A percentile compares a stretch with the other conserved stretches of the same genome.
These are phyloP conservation scores for Fusarium pseudocircinatum DNA, from an alignment of 2,329 filamentous ascomycete genomes.

Conservation along the genomic window DNA sequence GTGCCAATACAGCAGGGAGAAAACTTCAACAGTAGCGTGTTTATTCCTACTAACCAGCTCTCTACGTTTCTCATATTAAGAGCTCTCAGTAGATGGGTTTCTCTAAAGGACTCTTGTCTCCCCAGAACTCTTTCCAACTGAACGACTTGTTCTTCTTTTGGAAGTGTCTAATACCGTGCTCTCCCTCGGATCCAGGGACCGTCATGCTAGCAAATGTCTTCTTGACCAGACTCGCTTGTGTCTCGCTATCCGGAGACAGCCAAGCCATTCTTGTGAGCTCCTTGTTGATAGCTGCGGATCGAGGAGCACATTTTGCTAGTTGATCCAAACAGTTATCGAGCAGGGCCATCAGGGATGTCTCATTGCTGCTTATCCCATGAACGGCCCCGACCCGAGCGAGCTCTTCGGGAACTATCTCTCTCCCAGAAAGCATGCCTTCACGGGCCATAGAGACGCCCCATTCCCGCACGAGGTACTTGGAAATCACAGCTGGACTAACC, in stretches of 20 bases:
- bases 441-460: neutral
- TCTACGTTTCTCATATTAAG: too few species aligned
- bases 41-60: too few species aligned
- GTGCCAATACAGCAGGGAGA: too few species aligned
- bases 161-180: neutral
- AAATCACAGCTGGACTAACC: neutral
- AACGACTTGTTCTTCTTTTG: neutral
- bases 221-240: neutral
- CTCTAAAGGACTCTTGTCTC: neutral
- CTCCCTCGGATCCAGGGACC: neutral
- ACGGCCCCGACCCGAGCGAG: neutral
- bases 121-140: neutral
- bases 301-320: neutral
- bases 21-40: too few species aligned
- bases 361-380: neutral
- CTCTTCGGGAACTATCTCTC: neutral
- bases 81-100: neutral
- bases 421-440: neutral
- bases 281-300: neutral
- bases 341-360: fast-evolving
- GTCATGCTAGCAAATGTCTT: neutral
- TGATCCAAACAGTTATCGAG: neutral
- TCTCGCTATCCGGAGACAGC: neutral
- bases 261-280: neutral
- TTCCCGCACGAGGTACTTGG: neutral